Conservation (phyloP, 306 rosid species). For the Quercus aquifolioides region DNA sequence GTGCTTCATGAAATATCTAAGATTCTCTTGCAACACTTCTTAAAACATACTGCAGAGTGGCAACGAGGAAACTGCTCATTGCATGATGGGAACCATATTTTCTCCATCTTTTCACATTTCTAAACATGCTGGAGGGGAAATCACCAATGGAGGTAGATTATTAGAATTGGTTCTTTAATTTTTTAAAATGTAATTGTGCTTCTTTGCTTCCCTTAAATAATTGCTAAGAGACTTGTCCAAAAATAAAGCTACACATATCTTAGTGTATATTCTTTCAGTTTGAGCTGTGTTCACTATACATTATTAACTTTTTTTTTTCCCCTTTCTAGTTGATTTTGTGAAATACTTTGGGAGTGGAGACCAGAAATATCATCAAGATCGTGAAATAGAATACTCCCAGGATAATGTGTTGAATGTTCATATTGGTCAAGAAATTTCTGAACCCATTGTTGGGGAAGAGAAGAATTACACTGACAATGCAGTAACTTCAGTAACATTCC, state of each 20-base stretch:
- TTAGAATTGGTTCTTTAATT: neutral
- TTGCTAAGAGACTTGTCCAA: neutral
- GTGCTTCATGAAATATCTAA: conserved; percentile 3
- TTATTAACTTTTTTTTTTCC: neutral
- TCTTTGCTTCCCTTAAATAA: conserved; percentile 25
- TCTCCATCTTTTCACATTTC: conserved; percentile 83
- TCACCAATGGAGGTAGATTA: conserved; percentile 67
- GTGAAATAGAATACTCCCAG: conserved; percentile 27
- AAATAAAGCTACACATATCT: neutral
- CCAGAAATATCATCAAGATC: conserved; percentile 38
- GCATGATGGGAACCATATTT: conserved; percentile 69
- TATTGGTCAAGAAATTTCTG: conserved; percentile 35
- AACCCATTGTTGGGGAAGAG: conserved; percentile 13
- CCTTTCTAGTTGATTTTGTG: conserved; percentile 60
- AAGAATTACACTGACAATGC: conserved; percentile 21
- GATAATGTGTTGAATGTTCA: conserved; percentile 37
- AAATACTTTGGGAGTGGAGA: conserved; percentile 66
- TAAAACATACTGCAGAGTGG: conserved; percentile 46
- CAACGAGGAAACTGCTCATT: conserved; percentile 39
- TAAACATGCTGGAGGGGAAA: conserved; percentile 56
- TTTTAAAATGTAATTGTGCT: conserved; percentile 10
- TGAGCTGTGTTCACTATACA: neutral
- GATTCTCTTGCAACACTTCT: conserved; percentile 2
- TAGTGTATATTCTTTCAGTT: neutral
- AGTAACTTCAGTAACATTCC: conserved; percentile 16